Conservation (phyloP, 805 yeast genomes). For the Kazachstania psychrophila region DNA sequence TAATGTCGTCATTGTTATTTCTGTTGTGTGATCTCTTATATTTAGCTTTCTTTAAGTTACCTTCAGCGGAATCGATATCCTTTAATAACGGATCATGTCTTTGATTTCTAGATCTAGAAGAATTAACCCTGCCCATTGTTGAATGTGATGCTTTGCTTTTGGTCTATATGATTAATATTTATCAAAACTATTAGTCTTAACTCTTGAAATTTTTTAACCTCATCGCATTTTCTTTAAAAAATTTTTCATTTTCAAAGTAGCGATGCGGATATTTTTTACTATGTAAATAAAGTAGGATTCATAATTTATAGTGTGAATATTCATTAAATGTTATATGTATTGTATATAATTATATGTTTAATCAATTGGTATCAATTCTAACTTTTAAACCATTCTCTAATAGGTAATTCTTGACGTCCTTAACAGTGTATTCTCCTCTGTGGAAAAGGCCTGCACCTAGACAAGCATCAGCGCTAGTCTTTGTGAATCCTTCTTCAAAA, state of each 20-base stretch:
- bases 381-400: constrained; percentile 55
- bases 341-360: background rate
- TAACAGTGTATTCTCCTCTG: constrained; percentile 83
- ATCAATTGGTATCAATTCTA: constrained; percentile 43
- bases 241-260: constrained; percentile 6
- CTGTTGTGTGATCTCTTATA: constrained; percentile 27
- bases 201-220: constrained; percentile 1
- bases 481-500: constrained; percentile 75
- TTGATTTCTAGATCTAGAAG: constrained; percentile 40
- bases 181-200: no score
- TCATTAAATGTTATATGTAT: no score
- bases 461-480: constrained; percentile 89
- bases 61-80: constrained; percentile 68
- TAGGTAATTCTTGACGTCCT: constrained; percentile 67
- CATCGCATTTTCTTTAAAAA: constrained; percentile 4
- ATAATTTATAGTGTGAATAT: no score
- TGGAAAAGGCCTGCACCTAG: constrained; percentile 99
- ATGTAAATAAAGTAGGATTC: no score
- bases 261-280: no score
- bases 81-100: constrained; percentile 77
- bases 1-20: constrained; percentile 32
- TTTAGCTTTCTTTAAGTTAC: constrained; percentile 47
- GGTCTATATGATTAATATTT: no score
- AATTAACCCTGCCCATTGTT: constrained; percentile 51
- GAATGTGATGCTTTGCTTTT: background rate